Base-by-base conservation (phyloP, 805 yeast species). In the Clavispora vitiphila region DNA sequence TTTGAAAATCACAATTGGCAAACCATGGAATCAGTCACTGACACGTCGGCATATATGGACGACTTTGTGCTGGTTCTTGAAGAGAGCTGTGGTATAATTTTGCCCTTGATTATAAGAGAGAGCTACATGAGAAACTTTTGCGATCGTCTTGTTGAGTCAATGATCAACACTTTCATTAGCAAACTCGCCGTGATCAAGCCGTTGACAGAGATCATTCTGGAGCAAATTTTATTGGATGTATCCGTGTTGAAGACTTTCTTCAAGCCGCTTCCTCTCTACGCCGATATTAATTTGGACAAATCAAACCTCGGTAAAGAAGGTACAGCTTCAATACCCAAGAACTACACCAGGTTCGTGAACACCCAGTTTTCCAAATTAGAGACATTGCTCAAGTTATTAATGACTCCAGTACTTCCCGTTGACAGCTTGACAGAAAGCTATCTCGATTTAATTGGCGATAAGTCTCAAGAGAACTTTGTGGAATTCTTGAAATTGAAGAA, bases 141-240 rank as follows among this genome's bases (percentile, higher is more conserved):
- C 57, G 96, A 88, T 53, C 80, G 83, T 43, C 64, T 86, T 14
- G 78, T 87, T 19, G 97, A 90, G 42, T 55, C 73, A 27, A 62
- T 85, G 1, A 66, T 81, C 7, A 65, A 64, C 27, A 75, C 81
- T 14, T 80, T 83, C 51, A 56, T 82, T 39, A 65, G 73, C 22
- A 78, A 76, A 42, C 74, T 89, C 39, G 67, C 78, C 7, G 71
- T 72, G 39, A 66, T 86, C 26, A 81, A 78, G 41, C 96, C 96
- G 0, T 62, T 70, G n/a, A 74, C 73, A 54, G 84, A 91, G 3
- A 40, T 44, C 18, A 49, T 46, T n/a, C 44, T 55, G 36, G 96
- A 90, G 58, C 97, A 91, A 58, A 69, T 91, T 55, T 65, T 83
- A 30, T 65, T 85, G 18, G 99, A 91, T 62, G 56, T 85, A 2